These are phyloP conservation scores for Aureobasidium sp. DNA, from an alignment of 2,329 filamentous ascomycete species.

Conservation along the genomic window DNA sequence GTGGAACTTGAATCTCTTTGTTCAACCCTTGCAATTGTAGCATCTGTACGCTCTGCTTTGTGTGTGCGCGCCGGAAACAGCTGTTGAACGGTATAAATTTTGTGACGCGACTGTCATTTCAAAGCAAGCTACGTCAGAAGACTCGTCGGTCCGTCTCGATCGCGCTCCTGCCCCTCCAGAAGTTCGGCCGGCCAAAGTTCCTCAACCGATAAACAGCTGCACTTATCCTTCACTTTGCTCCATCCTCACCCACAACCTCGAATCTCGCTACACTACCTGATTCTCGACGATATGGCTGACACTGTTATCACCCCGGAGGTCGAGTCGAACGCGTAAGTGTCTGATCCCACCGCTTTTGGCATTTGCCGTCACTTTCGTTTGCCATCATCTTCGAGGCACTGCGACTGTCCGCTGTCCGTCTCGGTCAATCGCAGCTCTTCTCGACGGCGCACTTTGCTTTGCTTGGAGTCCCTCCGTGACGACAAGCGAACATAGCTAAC, in stretches of 20 bases:
- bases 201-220: conserved; percentile 13
- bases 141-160: conserved; percentile 12
- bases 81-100: conserved; percentile 6
- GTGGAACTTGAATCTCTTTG: conserved; percentile 9
- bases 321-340: conserved; percentile 40
- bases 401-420: neutral
- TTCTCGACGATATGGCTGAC: conserved; percentile 36
- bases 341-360: conserved; percentile 1
- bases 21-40: neutral
- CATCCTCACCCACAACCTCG: conserved; percentile 11
- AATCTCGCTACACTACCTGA: neutral
- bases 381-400: neutral
- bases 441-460: conserved; percentile 1
- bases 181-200: conserved; percentile 13
- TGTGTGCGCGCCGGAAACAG: conserved; percentile 4
- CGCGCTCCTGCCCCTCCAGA: conserved; percentile 13
- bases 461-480: neutral
- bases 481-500: neutral
- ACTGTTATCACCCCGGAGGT: conserved; percentile 42
- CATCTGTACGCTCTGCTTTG: neutral
- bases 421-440: neutral
- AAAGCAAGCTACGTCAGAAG: conserved; percentile 7
- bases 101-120: conserved; percentile 9
- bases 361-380: conserved; percentile 3
- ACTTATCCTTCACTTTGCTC: conserved; percentile 8